Conservation (phyloP, 345 rosid species). For the Gossypium turneri region DNA sequence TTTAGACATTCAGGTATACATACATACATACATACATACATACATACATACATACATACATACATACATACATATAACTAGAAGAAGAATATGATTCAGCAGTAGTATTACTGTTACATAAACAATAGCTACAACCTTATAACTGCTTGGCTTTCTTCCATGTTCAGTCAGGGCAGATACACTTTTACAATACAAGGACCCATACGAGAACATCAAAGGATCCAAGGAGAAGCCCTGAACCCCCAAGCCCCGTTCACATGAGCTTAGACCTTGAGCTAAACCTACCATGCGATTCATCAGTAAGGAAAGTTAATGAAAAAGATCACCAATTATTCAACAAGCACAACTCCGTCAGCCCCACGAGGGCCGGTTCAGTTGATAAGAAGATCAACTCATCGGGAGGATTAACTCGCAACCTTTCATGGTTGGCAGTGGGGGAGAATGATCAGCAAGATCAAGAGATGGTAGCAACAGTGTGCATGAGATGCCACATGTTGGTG, state of each 20-base stretch:
- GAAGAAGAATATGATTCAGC: not conserved
- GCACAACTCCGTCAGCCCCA: conserved; percentile 17
- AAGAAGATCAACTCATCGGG: conserved; percentile 17
- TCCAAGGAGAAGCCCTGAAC: conserved; percentile 38
- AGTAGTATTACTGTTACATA: not conserved
- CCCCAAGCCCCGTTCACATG: conserved; percentile 29
- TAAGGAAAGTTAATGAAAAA: conserved; percentile 13
- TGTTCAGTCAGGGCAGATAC: conserved; percentile 60
- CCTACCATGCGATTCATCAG: conserved; percentile 46
- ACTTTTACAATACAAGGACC: conserved; percentile 58
- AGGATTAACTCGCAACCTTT: conserved; percentile 27
- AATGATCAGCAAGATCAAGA: conserved; percentile 36
- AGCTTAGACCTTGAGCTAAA: conserved; percentile 79
- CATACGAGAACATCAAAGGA: conserved; percentile 49
- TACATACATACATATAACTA: not conserved
- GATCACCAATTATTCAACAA: conserved; percentile 3
- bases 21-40: not conserved
- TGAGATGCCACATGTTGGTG: conserved; percentile 77
- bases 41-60: not conserved
- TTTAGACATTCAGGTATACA: conserved; percentile 54
- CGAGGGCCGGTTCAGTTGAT: conserved; percentile 14
- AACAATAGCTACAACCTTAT: not conserved
- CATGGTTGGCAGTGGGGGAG: conserved; percentile 48
- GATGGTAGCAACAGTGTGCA: conserved; percentile 79
- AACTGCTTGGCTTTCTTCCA: not conserved